A percentile compares a stretch with the other conserved stretches of the same genome.
These are phyloP conservation scores for Dorcoceras hygrometricum DNA, from an alignment of 257 asterid genomes.

Conservation along the genomic window DNA sequence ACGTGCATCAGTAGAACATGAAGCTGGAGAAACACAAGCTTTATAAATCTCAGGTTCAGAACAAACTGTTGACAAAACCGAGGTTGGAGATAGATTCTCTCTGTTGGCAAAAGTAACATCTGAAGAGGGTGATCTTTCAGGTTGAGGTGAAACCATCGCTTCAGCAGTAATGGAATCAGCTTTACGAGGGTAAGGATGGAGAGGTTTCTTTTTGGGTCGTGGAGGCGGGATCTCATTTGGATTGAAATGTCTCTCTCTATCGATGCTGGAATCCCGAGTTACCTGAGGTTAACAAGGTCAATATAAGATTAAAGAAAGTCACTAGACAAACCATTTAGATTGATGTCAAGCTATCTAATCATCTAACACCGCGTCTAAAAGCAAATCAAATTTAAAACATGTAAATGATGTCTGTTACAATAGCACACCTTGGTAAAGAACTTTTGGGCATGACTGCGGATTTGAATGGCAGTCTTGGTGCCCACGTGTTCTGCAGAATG, in stretches of 20 bases:
- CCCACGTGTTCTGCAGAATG: constrained; percentile 67
- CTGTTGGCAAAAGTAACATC: constrained; percentile 30
- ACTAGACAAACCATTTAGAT: neutral
- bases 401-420: neutral
- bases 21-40: constrained; percentile 47
- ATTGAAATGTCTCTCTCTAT: constrained; percentile 41
- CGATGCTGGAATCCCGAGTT: constrained; percentile 53
- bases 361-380: neutral
- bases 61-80: constrained; percentile 54
- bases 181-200: constrained; percentile 86
- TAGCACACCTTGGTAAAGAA: constrained; percentile 62
- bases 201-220: constrained; percentile 86
- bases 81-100: constrained; percentile 65
- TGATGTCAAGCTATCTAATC: neutral
- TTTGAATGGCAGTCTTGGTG: constrained; percentile 83
- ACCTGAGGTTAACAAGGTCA: constrained; percentile 27
- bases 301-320: neutral
- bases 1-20: constrained; percentile 45
- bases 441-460: constrained; percentile 93
- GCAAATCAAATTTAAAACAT: neutral
- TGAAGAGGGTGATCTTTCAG: constrained; percentile 33
- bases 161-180: constrained; percentile 27
- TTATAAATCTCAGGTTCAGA: constrained; percentile 43
- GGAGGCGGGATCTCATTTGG: constrained; percentile 91
- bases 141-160: constrained; percentile 24